Evolutionary conservation across 1,139 yeast genomes (phyloP).

Genomic region (Hyphopichia khmerensis): DNA sequence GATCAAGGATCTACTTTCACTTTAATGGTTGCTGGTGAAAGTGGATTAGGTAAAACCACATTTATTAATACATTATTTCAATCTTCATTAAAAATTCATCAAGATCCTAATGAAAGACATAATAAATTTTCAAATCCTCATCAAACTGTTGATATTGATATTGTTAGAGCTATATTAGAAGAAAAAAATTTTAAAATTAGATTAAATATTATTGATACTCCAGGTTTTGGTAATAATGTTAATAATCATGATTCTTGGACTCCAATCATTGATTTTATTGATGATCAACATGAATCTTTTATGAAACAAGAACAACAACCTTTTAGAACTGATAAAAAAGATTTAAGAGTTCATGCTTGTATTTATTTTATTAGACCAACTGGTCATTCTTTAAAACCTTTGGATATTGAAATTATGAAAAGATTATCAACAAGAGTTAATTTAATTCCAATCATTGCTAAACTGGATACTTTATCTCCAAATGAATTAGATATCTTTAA

Average conservation of each 20-base stretch:
- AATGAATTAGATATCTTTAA: slow-evolving; percentile 80
- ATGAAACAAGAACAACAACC: slow-evolving; percentile 99
- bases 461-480: slow-evolving; percentile 88
- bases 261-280: slow-evolving; percentile 88
- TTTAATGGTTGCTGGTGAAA: slow-evolving; percentile 93
- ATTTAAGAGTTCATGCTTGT: slow-evolving; percentile 93
- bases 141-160: slow-evolving; percentile 89
- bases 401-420: slow-evolving; percentile 93
- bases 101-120: slow-evolving; percentile 67
- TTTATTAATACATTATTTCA: slow-evolving; percentile 90
- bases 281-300: slow-evolving; percentile 92
- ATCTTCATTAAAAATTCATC: slow-evolving; percentile 62
- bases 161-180: slow-evolving; percentile 86
- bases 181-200: slow-evolving; percentile 87
- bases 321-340: slow-evolving; percentile 62
- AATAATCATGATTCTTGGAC: slow-evolving; percentile 93
- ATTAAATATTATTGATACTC: slow-evolving; percentile 90
- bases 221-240: slow-evolving; percentile 97
- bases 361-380: slow-evolving; percentile 94
- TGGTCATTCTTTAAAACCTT: slow-evolving; percentile 90
- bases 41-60: slow-evolving; percentile 92
- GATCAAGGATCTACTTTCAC: slow-evolving; percentile 89
- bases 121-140: slow-evolving; percentile 60
- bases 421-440: slow-evolving; percentile 85
- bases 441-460: slow-evolving; percentile 92